A percentile compares a stretch with the other conserved stretches of the same genome.
Conservation (phyloP, 495 filamentous ascomycete genomes). For the Aspergillus egyptiacus region DNA sequence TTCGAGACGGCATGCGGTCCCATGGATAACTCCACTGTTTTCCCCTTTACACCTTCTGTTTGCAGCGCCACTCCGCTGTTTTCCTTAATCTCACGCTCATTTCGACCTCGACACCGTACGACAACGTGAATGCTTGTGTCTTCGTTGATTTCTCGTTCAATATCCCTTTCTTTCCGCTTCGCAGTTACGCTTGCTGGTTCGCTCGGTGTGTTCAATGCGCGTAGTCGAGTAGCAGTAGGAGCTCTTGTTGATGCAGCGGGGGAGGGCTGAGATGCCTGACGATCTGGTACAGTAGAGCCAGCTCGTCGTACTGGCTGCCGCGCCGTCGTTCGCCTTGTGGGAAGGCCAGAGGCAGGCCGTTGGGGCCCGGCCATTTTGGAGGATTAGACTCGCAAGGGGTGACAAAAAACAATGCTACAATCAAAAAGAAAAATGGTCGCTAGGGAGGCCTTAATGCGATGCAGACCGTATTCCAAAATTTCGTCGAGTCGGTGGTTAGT, state of each 20-base stretch:
- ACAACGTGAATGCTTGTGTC: constrained; percentile 98
- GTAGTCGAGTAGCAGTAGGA: constrained; percentile 41
- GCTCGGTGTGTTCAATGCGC: constrained; percentile 35
- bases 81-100: constrained; percentile 83
- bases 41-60: constrained; percentile 81
- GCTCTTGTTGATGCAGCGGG: constrained; percentile 56
- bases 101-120: constrained; percentile 87
- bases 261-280: constrained; percentile 58
- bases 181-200: constrained; percentile 40
- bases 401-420: not conserved
- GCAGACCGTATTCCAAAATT: not conserved
- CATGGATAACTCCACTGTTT: constrained; percentile 81
- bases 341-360: constrained; percentile 46
- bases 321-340: constrained; percentile 49
- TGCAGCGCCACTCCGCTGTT: constrained; percentile 87
- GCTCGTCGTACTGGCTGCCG: constrained; percentile 47
- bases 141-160: constrained; percentile 62
- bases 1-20: constrained; percentile 87
- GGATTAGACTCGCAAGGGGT: constrained; percentile 4
- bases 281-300: constrained; percentile 28
- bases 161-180: constrained; percentile 81
- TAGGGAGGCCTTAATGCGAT: not conserved
- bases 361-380: constrained; percentile 48
- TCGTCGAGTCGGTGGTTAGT: constrained; percentile 14
- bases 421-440: not conserved